These are phyloP conservation scores for Suillus variegatus DNA, from an alignment of 768 basidiomycete species.

Conservation along the genomic window DNA sequence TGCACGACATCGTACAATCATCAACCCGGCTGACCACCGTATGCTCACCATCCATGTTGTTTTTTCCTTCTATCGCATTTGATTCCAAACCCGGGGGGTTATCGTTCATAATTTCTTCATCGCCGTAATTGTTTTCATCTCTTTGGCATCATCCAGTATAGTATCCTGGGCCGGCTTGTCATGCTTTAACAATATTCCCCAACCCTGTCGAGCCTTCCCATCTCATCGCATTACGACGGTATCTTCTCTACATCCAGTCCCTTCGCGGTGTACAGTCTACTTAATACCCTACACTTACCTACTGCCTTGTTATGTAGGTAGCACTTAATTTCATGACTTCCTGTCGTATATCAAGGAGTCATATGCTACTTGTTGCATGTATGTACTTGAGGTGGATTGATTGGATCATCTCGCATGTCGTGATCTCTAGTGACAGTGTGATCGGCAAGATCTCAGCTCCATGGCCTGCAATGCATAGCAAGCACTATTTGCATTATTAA, in stretches of 20 bases:
- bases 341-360: slow-evolving; percentile 25
- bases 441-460: neutral
- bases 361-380: slow-evolving; percentile 14
- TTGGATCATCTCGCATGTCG: neutral
- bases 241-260: slow-evolving; percentile 22
- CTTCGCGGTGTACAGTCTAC: slow-evolving; percentile 36
- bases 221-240: slow-evolving; percentile 29
- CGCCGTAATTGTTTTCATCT: slow-evolving; percentile 31
- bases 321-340: slow-evolving; percentile 27
- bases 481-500: neutral
- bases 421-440: neutral
- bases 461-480: neutral
- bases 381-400: neutral
- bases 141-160: slow-evolving; percentile 31
- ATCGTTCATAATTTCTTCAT: slow-evolving; percentile 30
- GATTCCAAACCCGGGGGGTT: slow-evolving; percentile 18
- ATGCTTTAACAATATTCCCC: slow-evolving; percentile 29
- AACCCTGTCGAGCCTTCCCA: slow-evolving; percentile 19
- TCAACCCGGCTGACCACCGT: slow-evolving; percentile 17
- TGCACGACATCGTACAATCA: slow-evolving; percentile 25
- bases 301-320: slow-evolving; percentile 32
- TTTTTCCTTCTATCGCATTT: slow-evolving; percentile 20
- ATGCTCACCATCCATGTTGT: slow-evolving; percentile 24
- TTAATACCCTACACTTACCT: slow-evolving; percentile 35
- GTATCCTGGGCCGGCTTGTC: slow-evolving; percentile 22